Percentiles rank a stretch among this genome's conserved stretches.
Conservation (phyloP, 2,329 filamentous ascomycete species). For the Trichoderma koningiopsis region DNA sequence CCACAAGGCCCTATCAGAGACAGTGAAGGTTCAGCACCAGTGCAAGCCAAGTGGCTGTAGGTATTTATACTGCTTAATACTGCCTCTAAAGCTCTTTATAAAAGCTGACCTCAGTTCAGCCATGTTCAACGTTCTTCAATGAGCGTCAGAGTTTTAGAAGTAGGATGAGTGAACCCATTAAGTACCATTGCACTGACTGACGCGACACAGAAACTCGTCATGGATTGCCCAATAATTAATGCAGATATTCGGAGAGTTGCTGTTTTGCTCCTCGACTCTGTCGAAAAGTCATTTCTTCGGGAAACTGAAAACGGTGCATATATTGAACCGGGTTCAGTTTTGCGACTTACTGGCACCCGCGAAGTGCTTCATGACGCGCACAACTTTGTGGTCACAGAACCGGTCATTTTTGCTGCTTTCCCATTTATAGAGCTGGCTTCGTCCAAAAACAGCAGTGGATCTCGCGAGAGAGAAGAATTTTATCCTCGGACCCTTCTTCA, state of each 20-base stretch:
- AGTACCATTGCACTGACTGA: not conserved
- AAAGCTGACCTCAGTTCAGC: not conserved
- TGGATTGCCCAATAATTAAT: not conserved
- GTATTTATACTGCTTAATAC: not conserved
- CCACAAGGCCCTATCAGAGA: not conserved
- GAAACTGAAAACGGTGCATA: slow-evolving; percentile 7
- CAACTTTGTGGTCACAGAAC: not conserved
- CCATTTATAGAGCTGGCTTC: not conserved
- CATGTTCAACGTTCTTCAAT: not conserved
- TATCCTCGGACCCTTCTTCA: slow-evolving; percentile 9
- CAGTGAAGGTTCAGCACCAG: not conserved
- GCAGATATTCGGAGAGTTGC: not conserved
- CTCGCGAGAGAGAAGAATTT: not conserved
- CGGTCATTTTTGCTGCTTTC: not conserved
- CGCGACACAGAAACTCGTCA: not conserved
- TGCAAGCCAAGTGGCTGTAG: slow-evolving; percentile 9
- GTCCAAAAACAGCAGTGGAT: not conserved
- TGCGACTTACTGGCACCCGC: not conserved
- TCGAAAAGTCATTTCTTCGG: not conserved
- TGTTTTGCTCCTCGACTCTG: not conserved
- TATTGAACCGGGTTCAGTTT: slow-evolving; percentile 8
- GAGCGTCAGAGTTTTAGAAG: not conserved
- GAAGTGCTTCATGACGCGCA: not conserved
- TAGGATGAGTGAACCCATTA: not conserved
- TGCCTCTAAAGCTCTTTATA: not conserved